Evolutionary conservation across 768 basidiomycete species (phyloP).

Genomic region (Boletellus sp.): DNA sequence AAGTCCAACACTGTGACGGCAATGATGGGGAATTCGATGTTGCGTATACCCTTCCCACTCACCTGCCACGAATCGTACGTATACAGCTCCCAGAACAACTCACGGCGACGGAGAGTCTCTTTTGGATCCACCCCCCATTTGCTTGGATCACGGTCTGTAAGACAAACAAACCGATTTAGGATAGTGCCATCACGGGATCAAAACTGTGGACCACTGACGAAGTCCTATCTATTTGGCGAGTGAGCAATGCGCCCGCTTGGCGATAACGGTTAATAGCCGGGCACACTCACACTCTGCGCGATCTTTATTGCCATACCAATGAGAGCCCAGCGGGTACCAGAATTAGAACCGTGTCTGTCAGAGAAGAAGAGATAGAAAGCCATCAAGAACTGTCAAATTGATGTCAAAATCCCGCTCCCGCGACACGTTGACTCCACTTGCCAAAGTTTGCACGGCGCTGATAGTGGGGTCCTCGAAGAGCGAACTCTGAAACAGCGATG

Average conservation of each 20-base stretch:
- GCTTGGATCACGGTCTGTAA: constrained; percentile 64
- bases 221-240: constrained; percentile 54
- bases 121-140: constrained; percentile 54
- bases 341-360: constrained; percentile 63
- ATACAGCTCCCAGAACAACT: constrained; percentile 62
- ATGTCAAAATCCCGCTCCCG: constrained; percentile 30
- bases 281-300: constrained; percentile 59
- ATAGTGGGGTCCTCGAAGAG: constrained; percentile 68
- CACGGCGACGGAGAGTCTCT: constrained; percentile 61
- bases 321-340: constrained; percentile 62
- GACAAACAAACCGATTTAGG: background rate
- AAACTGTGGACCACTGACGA: constrained; percentile 42
- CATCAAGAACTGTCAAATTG: constrained; percentile 55
- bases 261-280: constrained; percentile 4
- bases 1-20: constrained; percentile 58
- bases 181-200: constrained; percentile 2
- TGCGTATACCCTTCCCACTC: background rate
- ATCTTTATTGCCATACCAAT: constrained; percentile 70
- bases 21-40: constrained; percentile 26
- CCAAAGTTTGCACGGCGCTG: constrained; percentile 63
- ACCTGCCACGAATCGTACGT: constrained; percentile 37
- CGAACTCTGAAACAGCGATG: constrained; percentile 58
- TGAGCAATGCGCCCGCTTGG: constrained; percentile 2
- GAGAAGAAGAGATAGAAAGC: constrained; percentile 65
- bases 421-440: constrained; percentile 30